Conservation (phyloP, 352 stramenopile genomes). For the Phytophthora europaea region DNA sequence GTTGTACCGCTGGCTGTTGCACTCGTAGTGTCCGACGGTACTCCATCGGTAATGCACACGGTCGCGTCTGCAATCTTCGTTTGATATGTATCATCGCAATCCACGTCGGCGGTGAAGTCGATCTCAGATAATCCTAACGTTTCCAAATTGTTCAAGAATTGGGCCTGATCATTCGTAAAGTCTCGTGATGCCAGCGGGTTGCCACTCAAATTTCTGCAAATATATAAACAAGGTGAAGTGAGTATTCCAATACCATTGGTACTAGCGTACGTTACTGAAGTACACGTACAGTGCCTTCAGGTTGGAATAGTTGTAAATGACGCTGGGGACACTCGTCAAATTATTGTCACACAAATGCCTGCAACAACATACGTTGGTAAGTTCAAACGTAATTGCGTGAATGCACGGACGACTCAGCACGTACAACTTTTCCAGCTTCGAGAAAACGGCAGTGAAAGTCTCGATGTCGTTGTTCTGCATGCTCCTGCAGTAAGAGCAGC, state of each 20-base stretch:
- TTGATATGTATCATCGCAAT: conserved; percentile 32
- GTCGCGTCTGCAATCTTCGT: conserved; percentile 26
- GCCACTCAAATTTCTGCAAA: conserved; percentile 32
- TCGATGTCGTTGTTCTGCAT: conserved; percentile 70
- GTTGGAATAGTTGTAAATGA: conserved; percentile 56
- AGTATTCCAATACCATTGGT: neutral
- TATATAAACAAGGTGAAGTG: neutral
- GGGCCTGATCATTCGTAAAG: conserved; percentile 47
- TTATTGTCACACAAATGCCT: conserved; percentile 62
- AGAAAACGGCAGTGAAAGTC: conserved; percentile 60
- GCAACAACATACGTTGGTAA: neutral
- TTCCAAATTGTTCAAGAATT: conserved; percentile 44
- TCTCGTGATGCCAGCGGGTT: conserved; percentile 46
- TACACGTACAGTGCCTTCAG: conserved; percentile 54
- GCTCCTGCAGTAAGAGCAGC: conserved; percentile 31
- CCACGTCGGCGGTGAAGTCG: conserved; percentile 40
- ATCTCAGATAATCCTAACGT: conserved; percentile 32
- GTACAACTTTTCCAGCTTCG: conserved; percentile 39
- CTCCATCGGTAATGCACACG: conserved; percentile 35
- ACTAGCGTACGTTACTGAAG: neutral
- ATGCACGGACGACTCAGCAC: neutral
- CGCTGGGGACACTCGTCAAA: conserved; percentile 55
- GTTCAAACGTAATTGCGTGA: neutral
- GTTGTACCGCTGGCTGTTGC: conserved; percentile 1
- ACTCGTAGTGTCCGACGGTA: neutral